Evolutionary conservation across 2,329 filamentous ascomycete genomes (phyloP).

Genomic region (Clonostachys chloroleuca): DNA sequence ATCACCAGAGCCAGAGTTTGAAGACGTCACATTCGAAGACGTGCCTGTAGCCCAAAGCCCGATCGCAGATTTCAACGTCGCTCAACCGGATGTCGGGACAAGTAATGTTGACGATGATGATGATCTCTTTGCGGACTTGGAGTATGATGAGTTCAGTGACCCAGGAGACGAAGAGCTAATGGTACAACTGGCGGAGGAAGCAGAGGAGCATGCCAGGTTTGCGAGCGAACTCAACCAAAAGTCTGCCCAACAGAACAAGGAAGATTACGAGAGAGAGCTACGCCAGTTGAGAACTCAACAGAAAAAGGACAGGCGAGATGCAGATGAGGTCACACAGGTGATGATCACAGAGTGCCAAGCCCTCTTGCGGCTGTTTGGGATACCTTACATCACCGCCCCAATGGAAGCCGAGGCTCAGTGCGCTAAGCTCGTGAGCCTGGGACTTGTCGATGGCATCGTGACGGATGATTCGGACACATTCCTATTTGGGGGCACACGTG

Average conservation of each 20-base stretch:
- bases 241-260: constrained; percentile 62
- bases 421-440: constrained; percentile 79
- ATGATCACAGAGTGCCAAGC: constrained; percentile 97
- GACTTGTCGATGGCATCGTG: constrained; percentile 93
- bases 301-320: constrained; percentile 91
- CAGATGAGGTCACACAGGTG: constrained; percentile 92
- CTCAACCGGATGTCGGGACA: background rate
- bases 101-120: constrained; percentile 21
- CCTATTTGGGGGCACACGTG: constrained; percentile 88
- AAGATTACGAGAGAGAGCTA: constrained; percentile 83
- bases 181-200: constrained; percentile 80
- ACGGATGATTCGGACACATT: constrained; percentile 98
- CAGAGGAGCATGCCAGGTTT: constrained; percentile 90
- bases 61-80: background rate
- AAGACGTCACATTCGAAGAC: constrained; percentile 19
- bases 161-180: constrained; percentile 90
- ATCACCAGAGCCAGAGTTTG: constrained; percentile 20
- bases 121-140: constrained; percentile 48
- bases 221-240: constrained; percentile 81
- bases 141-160: constrained; percentile 74
- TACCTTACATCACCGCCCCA: constrained; percentile 94
- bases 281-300: constrained; percentile 87
- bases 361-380: constrained; percentile 81
- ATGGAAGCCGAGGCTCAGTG: constrained; percentile 99
- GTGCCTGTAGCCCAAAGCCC: background rate